These are phyloP conservation scores for Trichaptum fuscoviolaceum DNA, from an alignment of 768 basidiomycete genomes.

Conservation along the genomic window DNA sequence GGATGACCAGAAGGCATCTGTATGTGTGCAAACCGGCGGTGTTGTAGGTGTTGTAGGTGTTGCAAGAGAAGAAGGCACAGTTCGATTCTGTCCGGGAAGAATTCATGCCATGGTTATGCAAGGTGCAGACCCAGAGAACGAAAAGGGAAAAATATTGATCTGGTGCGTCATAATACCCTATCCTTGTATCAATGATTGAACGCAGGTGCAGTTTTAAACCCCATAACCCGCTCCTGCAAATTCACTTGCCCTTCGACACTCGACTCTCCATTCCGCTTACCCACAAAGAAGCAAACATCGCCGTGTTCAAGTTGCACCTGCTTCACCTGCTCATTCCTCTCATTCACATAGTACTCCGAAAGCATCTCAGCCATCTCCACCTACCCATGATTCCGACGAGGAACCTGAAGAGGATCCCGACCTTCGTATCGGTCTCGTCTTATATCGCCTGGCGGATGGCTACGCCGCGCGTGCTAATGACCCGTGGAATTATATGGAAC, in stretches of 20 bases:
- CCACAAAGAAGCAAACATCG: conserved; percentile 12
- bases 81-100: conserved; percentile 86
- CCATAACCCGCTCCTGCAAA: conserved; percentile 29
- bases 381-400: conserved; percentile 29
- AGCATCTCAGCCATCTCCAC: conserved; percentile 42
- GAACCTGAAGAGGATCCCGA: conserved; percentile 33
- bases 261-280: conserved; percentile 35
- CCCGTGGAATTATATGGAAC: conserved; percentile 68
- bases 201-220: conserved; percentile 37
- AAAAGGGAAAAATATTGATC: conserved; percentile 55
- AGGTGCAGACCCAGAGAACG: conserved; percentile 67
- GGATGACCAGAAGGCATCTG: conserved; percentile 71
- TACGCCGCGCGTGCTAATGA: conserved; percentile 72
- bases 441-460: conserved; percentile 49
- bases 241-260: conserved; percentile 51
- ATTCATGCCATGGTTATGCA: conserved; percentile 90
- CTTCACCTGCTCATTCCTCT: conserved; percentile 17
- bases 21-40: conserved; percentile 79
- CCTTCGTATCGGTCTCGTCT: conserved; percentile 59
- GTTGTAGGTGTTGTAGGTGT: conserved; percentile 61
- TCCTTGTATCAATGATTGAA: not conserved
- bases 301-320: conserved; percentile 7
- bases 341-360: conserved; percentile 22
- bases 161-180: conserved; percentile 28
- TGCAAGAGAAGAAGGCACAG: conserved; percentile 45